Evolutionary conservation across 306 rosid genomes (phyloP).

Genomic region (Crataegus laevigata): DNA sequence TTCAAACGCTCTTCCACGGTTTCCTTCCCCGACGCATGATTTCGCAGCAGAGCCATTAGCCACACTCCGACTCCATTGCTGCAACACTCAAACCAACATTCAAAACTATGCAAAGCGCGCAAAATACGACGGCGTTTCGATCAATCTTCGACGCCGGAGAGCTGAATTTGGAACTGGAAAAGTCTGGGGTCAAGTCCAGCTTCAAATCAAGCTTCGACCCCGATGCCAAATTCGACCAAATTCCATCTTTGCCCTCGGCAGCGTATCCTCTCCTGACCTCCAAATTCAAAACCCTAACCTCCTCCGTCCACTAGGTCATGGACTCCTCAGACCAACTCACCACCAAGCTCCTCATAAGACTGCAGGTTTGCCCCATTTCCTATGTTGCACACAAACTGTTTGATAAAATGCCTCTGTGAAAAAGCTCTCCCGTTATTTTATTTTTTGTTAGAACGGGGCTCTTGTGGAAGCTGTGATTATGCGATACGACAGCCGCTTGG

Average conservation of each 20-base stretch:
- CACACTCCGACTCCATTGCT: background rate
- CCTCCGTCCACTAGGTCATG: constrained; percentile 63
- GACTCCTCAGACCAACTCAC: constrained; percentile 70
- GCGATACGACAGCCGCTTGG: constrained; percentile 79
- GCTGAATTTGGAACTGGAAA: constrained; percentile 42
- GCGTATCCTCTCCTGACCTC: constrained; percentile 58
- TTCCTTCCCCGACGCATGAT: background rate
- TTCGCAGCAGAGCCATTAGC: background rate
- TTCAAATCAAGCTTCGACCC: too few species aligned
- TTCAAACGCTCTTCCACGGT: too few species aligned
- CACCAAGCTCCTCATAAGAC: constrained; percentile 81
- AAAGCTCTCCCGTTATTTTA: background rate
- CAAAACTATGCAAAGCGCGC: background rate
- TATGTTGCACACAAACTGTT: background rate
- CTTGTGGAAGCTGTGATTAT: constrained; percentile 86
- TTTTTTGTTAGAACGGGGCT: constrained; percentile 44
- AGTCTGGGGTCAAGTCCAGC: constrained; percentile 40
- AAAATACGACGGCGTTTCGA: constrained; percentile 41
- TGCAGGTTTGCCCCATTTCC: constrained; percentile 29
- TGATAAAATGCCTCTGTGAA: constrained; percentile 7
- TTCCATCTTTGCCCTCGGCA: constrained; percentile 63
- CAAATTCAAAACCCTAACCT: constrained; percentile 64
- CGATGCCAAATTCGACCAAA: constrained; percentile 32
- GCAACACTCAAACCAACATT: background rate
- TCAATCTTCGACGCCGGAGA: constrained; percentile 79